Conservation (phyloP, 1,139 yeast genomes). For the Debaryomycetaceae sp. region DNA sequence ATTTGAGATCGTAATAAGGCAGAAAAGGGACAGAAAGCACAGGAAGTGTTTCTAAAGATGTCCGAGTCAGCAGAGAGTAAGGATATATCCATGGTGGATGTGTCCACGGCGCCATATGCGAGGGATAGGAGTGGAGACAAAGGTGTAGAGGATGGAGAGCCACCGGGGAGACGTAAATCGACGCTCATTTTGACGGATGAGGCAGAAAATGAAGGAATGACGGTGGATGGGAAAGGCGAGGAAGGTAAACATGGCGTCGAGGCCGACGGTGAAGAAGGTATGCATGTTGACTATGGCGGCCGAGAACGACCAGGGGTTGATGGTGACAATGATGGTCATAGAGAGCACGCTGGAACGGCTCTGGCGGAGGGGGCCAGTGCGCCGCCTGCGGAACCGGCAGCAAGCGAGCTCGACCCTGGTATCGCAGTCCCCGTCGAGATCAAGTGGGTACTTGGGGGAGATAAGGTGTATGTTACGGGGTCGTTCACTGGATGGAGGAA, state of each 20-base stretch:
- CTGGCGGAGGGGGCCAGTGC: conserved; percentile 1
- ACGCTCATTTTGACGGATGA: conserved; percentile 43
- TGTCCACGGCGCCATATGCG: conserved; percentile 25
- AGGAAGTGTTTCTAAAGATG: not conserved
- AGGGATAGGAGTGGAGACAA: conserved; percentile 5
- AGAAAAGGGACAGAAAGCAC: not conserved
- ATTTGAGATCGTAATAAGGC: not conserved
- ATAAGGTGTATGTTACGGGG: conserved; percentile 62
- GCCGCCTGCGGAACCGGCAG: conserved; percentile 2
- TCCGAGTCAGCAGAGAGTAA: conserved; percentile 12
- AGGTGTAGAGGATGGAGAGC: not conserved
- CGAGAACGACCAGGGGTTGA: not conserved
- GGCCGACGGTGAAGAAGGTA: conserved; percentile 12
- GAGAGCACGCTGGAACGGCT: not conserved
- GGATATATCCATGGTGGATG: conserved; percentile 45
- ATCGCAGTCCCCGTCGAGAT: conserved; percentile 70
- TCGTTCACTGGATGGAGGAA: conserved; percentile 51
- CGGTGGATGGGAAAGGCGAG: conserved; percentile 18
- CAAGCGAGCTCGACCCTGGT: conserved; percentile 19
- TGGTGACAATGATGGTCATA: not conserved
- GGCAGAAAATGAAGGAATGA: conserved; percentile 35
- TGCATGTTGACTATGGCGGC: conserved; percentile 17
- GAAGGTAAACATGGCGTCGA: not conserved
- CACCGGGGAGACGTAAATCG: conserved; percentile 37
- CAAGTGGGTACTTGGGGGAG: conserved; percentile 93